Conservation (phyloP, 768 basidiomycete species). For the Termitomyces sp. region DNA sequence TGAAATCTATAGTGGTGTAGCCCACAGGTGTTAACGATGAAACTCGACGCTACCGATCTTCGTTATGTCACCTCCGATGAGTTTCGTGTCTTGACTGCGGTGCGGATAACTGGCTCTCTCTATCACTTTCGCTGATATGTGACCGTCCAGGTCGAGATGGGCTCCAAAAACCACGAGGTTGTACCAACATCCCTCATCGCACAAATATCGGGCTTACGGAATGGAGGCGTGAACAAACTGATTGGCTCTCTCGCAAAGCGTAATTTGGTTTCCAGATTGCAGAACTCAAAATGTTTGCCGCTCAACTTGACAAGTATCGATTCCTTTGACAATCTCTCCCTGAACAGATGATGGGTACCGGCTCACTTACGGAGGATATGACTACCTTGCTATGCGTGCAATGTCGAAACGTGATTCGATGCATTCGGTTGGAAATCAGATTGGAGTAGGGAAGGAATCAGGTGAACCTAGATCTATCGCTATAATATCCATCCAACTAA, state of each 20-base stretch:
- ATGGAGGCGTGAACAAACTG: conserved; percentile 91
- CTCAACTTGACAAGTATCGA: not conserved
- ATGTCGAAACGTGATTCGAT: conserved; percentile 88
- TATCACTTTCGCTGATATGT: conserved; percentile 2
- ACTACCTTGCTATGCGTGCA: conserved; percentile 91
- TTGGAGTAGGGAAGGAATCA: conserved; percentile 97
- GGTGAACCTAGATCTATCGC: conserved; percentile 42
- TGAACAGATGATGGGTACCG: conserved; percentile 91
- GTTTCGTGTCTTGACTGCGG: conserved; percentile 95
- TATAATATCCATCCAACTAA: not conserved
- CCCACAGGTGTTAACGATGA: conserved; percentile 53
- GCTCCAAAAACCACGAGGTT: conserved; percentile 96
- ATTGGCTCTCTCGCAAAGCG: conserved; percentile 89
- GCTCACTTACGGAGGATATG: conserved; percentile 97
- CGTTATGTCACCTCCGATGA: conserved; percentile 91
- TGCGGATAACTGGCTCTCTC: conserved; percentile 26
- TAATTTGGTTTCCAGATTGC: conserved; percentile 84
- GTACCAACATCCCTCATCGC: conserved; percentile 88
- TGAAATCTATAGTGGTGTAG: not conserved
- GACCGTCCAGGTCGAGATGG: conserved; percentile 81
- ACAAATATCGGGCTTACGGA: conserved; percentile 88
- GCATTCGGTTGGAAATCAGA: conserved; percentile 92
- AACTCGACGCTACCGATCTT: conserved; percentile 91
- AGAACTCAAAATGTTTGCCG: conserved; percentile 83
- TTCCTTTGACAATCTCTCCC: not conserved